Evolutionary conservation across 257 asterid species (phyloP).

Genomic region (Ilex asprella): DNA sequence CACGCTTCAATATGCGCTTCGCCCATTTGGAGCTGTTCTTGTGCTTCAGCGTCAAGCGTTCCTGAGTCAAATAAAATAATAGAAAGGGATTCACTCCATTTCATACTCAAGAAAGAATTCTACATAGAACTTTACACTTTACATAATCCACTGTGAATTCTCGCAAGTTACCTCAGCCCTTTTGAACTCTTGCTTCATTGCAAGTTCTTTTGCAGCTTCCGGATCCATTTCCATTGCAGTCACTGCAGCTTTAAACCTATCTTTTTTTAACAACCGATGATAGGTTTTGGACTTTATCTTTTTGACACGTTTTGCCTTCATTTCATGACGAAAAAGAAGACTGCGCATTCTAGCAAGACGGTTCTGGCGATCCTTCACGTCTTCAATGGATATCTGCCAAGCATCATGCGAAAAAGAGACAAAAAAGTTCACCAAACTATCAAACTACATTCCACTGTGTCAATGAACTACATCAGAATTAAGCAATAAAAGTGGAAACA

Average conservation of each 20-base stretch:
- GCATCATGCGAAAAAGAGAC: conserved; percentile 8
- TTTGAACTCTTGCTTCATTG: conserved; percentile 68
- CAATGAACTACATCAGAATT: too few relatives aligned
- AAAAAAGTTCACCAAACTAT: conserved; percentile 1
- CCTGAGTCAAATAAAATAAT: conserved; percentile 39
- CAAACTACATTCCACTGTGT: neutral
- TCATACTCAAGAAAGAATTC: neutral
- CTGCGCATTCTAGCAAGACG: conserved; percentile 78
- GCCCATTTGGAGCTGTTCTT: conserved; percentile 86
- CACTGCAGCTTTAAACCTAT: conserved; percentile 44
- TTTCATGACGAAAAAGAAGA: conserved; percentile 77
- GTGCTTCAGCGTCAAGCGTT: conserved; percentile 83
- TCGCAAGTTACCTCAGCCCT: conserved; percentile 64
- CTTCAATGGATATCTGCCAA: conserved; percentile 68
- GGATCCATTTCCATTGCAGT: conserved; percentile 59
- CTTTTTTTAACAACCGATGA: conserved; percentile 73
- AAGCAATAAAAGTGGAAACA: neutral
- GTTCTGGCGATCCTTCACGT: conserved; percentile 53
- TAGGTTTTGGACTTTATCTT: conserved; percentile 89
- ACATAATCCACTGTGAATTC: conserved; percentile 3
- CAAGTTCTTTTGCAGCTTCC: conserved; percentile 76
- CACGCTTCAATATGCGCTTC: conserved; percentile 65
- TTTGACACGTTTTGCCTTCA: conserved; percentile 67
- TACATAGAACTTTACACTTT: too few relatives aligned
- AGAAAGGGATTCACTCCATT: conserved; percentile 4